Percentiles rank a stretch among this genome's conserved stretches.
Conservation (phyloP, 129 eudicot genomes). For the Solidago caesia region DNA sequence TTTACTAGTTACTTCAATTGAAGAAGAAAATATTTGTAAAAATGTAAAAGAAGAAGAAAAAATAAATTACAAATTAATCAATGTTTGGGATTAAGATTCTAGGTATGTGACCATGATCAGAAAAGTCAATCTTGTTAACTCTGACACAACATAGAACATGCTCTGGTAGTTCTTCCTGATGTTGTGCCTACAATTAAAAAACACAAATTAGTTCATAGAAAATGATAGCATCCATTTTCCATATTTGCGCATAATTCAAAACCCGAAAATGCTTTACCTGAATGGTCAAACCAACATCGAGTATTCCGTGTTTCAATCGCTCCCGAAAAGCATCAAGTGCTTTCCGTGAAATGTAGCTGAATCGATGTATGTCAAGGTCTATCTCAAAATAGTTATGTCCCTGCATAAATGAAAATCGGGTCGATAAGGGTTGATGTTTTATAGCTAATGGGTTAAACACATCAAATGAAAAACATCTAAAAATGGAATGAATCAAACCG, state of each 20-base stretch:
- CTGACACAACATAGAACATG: slow-evolving; percentile 70
- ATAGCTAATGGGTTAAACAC: no score
- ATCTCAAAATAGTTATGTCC: slow-evolving; percentile 73
- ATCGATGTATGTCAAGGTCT: slow-evolving; percentile 78
- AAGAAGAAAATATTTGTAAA: neutral
- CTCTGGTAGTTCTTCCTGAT: slow-evolving; percentile 82
- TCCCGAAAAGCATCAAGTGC: slow-evolving; percentile 72
- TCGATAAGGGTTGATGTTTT: no score
- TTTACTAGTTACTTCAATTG: neutral
- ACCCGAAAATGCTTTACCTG: slow-evolving; percentile 41
- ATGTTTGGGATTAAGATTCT: slow-evolving; percentile 38
- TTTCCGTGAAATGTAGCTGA: slow-evolving; percentile 77
- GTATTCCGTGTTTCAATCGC: slow-evolving; percentile 57
- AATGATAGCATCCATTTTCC: neutral
- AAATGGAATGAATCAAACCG: no score
- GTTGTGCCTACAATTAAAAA: slow-evolving; percentile 55
- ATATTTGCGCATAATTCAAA: neutral
- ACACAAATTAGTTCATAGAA: neutral
- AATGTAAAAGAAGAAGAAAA: neutral
- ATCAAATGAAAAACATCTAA: neutral
- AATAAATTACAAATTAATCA: slow-evolving; percentile 17
- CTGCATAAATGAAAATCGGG: slow-evolving; percentile 26
- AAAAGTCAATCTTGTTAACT: slow-evolving; percentile 72
- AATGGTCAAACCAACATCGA: slow-evolving; percentile 71
- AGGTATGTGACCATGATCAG: slow-evolving; percentile 63